Evolutionary conservation across 257 asterid genomes (phyloP).

Genomic region (Nicotiana attenuata): DNA sequence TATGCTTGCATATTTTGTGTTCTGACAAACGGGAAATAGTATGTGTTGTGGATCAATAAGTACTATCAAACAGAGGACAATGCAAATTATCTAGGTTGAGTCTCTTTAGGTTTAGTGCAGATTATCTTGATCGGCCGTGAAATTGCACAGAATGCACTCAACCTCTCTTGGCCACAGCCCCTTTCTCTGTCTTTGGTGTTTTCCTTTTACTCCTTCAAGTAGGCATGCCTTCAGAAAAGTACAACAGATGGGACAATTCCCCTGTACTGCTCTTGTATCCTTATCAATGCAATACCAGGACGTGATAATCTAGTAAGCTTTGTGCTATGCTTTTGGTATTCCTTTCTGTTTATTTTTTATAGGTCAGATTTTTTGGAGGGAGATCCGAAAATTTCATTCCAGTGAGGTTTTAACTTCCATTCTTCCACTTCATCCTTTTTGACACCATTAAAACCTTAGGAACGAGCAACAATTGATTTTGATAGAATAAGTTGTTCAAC

Average conservation of each 20-base stretch:
- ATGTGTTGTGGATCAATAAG: neutral
- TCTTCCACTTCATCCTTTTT: neutral
- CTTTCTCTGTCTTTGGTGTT: neutral
- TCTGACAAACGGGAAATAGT: neutral
- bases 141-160: neutral
- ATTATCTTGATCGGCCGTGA: neutral
- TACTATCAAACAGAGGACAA: neutral
- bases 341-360: neutral
- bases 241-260: neutral
- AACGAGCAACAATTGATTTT: neutral
- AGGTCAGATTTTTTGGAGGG: neutral
- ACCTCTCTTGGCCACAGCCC: neutral
- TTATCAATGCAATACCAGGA: slow-evolving; percentile 1
- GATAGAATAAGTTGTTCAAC: neutral
- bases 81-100: neutral
- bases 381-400: neutral
- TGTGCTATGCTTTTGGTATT: neutral
- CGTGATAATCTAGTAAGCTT: neutral
- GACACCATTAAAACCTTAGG: neutral
- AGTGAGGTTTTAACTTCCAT: neutral
- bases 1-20: neutral
- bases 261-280: neutral
- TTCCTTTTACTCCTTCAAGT: neutral
- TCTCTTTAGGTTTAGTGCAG: neutral
- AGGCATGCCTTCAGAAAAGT: neutral